Evolutionary conservation across 371 early-diverging fungal species (phyloP), one percentile per base, ranked within the genome.

Genomic region (Actinomortierella ambigua): DNA sequence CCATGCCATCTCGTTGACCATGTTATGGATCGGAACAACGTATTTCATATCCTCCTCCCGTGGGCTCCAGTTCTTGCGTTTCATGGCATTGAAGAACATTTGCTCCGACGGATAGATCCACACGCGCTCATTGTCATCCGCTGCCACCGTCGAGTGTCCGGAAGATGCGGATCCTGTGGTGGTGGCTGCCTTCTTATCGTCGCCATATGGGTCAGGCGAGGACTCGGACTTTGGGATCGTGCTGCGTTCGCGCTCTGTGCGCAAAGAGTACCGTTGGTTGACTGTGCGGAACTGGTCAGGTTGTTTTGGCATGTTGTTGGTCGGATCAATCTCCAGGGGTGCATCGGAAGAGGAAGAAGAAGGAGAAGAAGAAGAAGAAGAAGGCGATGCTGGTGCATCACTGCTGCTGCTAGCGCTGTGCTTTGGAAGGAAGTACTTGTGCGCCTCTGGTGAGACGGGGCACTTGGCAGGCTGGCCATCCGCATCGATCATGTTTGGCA

Each of bases 61-160:
- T 0, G 97, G 87, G 26, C 82, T 71, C 91, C 91, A 93, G 76
- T 89, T 91, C 75, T 96, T 98, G 56, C 96, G 88, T 64, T 84
- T 86, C 90, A 98, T 90, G 4, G 98, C 97, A 65, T 95, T 93
- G 75, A 87, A 94, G 57, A 94, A 95, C 89, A 92, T 92, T 73
- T 96, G 95, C 65, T 95, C 94, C 9, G 93, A 93, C 5, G 98
- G 98, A 69, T 98, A 98, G n/a, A 94, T 79, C 98, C 98, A 98
- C n/a, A 83, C 67, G 29, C 79, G 78, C 41, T 87, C 84, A 5
- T 70, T 60, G 7, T 79, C 73, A 24, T 81, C 70, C 26, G 59
- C 71, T 23, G 80, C 62, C 43, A 62, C 73, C 2, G 73, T 40
- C 27, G 53, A 57, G 39, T 69, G 75, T 11, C 55, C 60, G 50